phyloP scores from a whole-genome alignment of 108 stramenopile species.

The Hondaea fermentalgiana region DNA sequence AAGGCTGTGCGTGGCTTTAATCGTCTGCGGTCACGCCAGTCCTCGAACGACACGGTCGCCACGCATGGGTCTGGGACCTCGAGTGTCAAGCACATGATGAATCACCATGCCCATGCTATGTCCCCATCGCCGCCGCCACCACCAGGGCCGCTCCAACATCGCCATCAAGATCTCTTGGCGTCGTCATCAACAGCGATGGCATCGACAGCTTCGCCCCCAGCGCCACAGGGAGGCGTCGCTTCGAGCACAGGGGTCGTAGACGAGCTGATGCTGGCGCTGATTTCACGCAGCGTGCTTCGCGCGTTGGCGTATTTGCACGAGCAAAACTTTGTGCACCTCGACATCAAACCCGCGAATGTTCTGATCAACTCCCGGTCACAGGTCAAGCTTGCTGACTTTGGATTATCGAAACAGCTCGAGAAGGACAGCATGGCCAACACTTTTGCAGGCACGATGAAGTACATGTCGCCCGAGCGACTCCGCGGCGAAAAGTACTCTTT shows the following conservation, averaged over 20 bases:
- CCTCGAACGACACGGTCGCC: background rate
- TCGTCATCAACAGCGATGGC: no score
- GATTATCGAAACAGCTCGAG: slow-evolving; percentile 24
- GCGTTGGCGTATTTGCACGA: slow-evolving; percentile 46
- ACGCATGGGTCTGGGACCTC: background rate
- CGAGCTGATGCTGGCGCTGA: slow-evolving; percentile 33
- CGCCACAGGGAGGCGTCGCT: background rate
- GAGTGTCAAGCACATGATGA: no score
- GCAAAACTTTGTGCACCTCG: slow-evolving; percentile 44
- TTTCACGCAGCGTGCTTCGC: slow-evolving; percentile 30
- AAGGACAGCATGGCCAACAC: slow-evolving; percentile 37
- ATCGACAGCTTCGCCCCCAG: no score
- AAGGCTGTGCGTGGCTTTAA: background rate
- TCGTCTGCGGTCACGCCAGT: background rate
- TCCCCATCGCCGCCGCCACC: no score
- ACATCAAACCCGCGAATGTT: slow-evolving; percentile 58
- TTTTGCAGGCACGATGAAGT: slow-evolving; percentile 52
- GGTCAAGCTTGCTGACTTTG: slow-evolving; percentile 35
- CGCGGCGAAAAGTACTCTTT: slow-evolving; percentile 41
- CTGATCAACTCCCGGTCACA: slow-evolving; percentile 16
- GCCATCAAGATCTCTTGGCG: no score
- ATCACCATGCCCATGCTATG: no score
- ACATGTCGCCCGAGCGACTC: slow-evolving; percentile 59
- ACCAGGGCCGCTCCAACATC: no score
- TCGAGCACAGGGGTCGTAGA: slow-evolving; percentile 30